Percentiles rank a stretch among this genome's conserved stretches.
Conservation (phyloP, 352 stramenopile species). For the Pythium brachiatum region DNA sequence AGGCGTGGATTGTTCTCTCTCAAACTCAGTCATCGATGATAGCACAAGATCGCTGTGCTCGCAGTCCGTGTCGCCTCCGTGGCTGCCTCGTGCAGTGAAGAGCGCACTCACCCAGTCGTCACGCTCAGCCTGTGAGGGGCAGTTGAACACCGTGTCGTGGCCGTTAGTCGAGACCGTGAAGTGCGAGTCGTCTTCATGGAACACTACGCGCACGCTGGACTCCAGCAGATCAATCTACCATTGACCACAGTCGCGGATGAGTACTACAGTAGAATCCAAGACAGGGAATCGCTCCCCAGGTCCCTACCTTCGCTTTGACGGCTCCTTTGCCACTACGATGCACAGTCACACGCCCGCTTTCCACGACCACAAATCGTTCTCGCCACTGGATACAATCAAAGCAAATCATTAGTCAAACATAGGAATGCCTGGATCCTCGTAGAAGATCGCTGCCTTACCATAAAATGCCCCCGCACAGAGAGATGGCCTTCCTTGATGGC, state of each 20-base stretch:
- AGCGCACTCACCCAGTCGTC: slow-evolving; percentile 66
- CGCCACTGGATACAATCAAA: slow-evolving; percentile 52
- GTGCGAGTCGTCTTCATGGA: slow-evolving; percentile 57
- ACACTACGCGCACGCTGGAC: slow-evolving; percentile 48
- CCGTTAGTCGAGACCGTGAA: slow-evolving; percentile 49
- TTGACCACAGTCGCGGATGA: slow-evolving; percentile 3
- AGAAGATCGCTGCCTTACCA: too few species aligned
- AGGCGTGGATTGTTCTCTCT: slow-evolving; percentile 27
- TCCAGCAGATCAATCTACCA: slow-evolving; percentile 61
- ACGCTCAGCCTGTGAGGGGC: slow-evolving; percentile 38
- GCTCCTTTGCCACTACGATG: slow-evolving; percentile 39
- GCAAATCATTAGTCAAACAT: not conserved
- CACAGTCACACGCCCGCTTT: slow-evolving; percentile 46
- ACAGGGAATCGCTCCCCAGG: not conserved
- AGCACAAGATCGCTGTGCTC: slow-evolving; percentile 43
- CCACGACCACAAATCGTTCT: slow-evolving; percentile 59
- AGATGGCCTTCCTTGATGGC: slow-evolving; percentile 61
- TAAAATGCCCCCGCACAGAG: slow-evolving; percentile 58
- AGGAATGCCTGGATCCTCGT: too few species aligned
- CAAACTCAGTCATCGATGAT: slow-evolving; percentile 41
- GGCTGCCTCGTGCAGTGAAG: slow-evolving; percentile 41
- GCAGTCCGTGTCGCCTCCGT: slow-evolving; percentile 33
- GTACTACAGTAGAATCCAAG: not conserved
- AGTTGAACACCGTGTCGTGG: slow-evolving; percentile 49
- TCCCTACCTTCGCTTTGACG: slow-evolving; percentile 57